These are phyloP conservation scores for Cardamine resedifolia DNA, from an alignment of 345 rosid species.

Conservation along the genomic window DNA sequence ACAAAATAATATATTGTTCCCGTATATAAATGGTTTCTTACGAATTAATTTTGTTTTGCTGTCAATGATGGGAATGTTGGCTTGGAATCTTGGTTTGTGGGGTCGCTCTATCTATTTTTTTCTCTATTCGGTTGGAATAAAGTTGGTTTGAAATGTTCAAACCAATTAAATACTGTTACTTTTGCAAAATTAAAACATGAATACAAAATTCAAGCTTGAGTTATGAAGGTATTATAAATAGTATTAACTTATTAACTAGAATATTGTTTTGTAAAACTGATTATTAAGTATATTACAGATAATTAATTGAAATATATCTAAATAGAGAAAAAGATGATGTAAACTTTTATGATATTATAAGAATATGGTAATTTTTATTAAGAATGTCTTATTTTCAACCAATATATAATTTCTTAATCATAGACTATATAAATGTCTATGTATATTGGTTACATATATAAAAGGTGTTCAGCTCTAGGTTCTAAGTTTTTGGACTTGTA, in stretches of 20 bases:
- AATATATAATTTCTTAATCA: constrained; percentile 2
- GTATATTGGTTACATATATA: background rate
- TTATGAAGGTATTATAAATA: background rate
- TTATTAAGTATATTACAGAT: background rate
- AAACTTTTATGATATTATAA: no score
- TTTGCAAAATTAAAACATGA: background rate
- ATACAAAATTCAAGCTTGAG: background rate
- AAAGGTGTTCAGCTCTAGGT: constrained; percentile 12
- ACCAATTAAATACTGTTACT: background rate
- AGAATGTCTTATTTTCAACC: background rate
- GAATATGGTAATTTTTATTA: background rate
- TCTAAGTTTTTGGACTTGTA: constrained; percentile 17
- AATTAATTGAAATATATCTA: background rate
- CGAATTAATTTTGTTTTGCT: constrained; percentile 12
- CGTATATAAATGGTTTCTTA: background rate
- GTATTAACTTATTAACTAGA: background rate
- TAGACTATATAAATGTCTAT: background rate
- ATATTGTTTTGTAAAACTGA: background rate
- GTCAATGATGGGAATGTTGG: constrained; percentile 40
- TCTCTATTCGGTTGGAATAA: constrained; percentile 23
- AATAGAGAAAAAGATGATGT: background rate
- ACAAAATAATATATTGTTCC: no score
- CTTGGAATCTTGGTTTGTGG: constrained; percentile 38
- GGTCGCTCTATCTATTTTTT: constrained; percentile 22
- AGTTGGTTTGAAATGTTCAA: constrained; percentile 31